These are phyloP conservation scores for Cardamine resedifolia DNA, from an alignment of 345 rosid species.

Conservation along the genomic window DNA sequence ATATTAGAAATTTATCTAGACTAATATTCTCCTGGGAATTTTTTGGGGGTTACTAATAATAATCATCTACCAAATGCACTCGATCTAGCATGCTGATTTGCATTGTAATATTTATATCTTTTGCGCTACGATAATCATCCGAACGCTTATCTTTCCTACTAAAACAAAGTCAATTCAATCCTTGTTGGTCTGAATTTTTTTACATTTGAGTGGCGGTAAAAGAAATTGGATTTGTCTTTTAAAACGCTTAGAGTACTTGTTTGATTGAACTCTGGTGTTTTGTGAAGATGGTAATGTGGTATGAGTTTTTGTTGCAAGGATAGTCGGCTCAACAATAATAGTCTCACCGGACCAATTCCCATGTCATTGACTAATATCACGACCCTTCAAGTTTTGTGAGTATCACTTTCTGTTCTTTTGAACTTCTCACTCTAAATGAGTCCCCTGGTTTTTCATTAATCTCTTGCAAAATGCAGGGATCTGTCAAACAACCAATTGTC, in stretches of 20 bases:
- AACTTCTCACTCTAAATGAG: neutral
- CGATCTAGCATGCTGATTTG: neutral
- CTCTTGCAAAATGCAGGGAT: conserved; percentile 58
- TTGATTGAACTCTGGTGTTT: neutral
- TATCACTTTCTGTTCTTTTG: conserved; percentile 21
- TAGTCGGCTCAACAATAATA: conserved; percentile 97
- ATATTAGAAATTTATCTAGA: neutral
- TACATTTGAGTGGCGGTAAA: neutral
- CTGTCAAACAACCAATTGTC: conserved; percentile 85
- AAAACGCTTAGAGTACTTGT: neutral
- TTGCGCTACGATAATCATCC: neutral
- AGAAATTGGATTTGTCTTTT: neutral
- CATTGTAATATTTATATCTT: neutral
- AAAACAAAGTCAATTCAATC: neutral
- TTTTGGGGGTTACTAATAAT: neutral
- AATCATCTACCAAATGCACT: neutral
- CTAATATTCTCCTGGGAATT: neutral
- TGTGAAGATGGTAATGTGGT: conserved; percentile 15
- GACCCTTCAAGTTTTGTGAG: conserved; percentile 90
- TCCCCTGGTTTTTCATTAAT: neutral
- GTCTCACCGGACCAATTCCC: conserved; percentile 75
- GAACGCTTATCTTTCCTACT: neutral
- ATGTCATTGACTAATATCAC: conserved; percentile 81
- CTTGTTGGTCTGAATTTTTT: neutral
- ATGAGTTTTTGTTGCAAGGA: conserved; percentile 52